These are phyloP conservation scores for Yamadazyma endophytica DNA, from an alignment of 805 yeast genomes.

Conservation along the genomic window DNA sequence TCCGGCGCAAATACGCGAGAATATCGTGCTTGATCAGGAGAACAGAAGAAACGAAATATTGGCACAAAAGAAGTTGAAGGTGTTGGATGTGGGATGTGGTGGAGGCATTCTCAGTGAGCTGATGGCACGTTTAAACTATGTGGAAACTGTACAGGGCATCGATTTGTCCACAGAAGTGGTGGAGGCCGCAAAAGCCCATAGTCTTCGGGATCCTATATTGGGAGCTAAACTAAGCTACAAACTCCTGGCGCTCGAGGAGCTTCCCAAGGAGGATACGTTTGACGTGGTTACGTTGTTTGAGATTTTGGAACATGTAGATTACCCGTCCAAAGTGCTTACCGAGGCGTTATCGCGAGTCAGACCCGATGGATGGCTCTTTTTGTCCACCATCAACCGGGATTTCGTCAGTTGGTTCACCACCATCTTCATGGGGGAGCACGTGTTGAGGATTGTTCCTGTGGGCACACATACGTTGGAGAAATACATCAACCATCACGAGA, in stretches of 20 bases:
- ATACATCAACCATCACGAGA: conserved; percentile 75
- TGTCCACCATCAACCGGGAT: conserved; percentile 92
- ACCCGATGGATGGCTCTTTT: conserved; percentile 79
- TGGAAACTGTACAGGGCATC: conserved; percentile 67
- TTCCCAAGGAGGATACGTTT: conserved; percentile 43
- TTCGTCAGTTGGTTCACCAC: conserved; percentile 87
- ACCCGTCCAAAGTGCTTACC: conserved; percentile 70
- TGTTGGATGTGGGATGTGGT: conserved; percentile 94
- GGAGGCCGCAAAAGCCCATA: conserved; percentile 73
- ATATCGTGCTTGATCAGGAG: conserved; percentile 50
- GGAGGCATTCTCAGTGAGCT: conserved; percentile 94
- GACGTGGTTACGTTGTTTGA: conserved; percentile 91
- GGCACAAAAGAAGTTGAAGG: conserved; percentile 38
- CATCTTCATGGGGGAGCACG: conserved; percentile 80
- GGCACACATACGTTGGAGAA: conserved; percentile 90
- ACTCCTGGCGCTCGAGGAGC: conserved; percentile 58
- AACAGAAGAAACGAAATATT: conserved; percentile 36
- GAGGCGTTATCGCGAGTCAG: conserved; percentile 65
- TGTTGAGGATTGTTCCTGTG: conserved; percentile 76
- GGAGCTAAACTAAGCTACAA: conserved; percentile 54
- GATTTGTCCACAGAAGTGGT: conserved; percentile 84
- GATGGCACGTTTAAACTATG: conserved; percentile 68
- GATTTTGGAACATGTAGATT: conserved; percentile 89
- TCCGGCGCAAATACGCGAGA: conserved; percentile 50
- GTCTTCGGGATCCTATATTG: conserved; percentile 59